phyloP scores from a whole-genome alignment of 768 basidiomycete species.

The Termitomyces sp. region DNA sequence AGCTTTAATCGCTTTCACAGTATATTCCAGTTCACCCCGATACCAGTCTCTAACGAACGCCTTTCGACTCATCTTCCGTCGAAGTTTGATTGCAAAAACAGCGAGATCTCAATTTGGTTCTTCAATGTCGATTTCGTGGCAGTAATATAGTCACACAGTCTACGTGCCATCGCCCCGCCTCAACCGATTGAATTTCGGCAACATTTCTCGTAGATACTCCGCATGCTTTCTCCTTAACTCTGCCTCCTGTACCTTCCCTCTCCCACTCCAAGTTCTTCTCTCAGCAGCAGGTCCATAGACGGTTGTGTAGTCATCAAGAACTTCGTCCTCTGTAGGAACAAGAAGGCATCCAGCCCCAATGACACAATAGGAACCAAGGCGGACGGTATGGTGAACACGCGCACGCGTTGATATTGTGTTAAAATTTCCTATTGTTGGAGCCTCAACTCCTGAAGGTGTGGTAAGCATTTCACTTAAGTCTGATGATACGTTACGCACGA shows the following conservation, averaged over 20 bases:
- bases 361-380: slow-evolving; percentile 76
- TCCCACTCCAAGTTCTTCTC: slow-evolving; percentile 79
- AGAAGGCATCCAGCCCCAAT: slow-evolving; percentile 81
- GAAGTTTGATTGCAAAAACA: background rate
- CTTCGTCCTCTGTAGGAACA: slow-evolving; percentile 75
- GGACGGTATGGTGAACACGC: slow-evolving; percentile 80
- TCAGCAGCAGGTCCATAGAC: slow-evolving; percentile 78
- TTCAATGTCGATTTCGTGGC: background rate
- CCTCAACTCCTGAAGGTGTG: slow-evolving; percentile 69
- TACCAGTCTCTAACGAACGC: background rate
- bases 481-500: slow-evolving; percentile 50
- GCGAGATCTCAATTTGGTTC: background rate
- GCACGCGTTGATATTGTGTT: slow-evolving; percentile 87
- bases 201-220: slow-evolving; percentile 89
- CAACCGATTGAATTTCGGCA: slow-evolving; percentile 84
- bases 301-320: slow-evolving; percentile 78
- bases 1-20: background rate
- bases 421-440: slow-evolving; percentile 74
- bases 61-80: background rate
- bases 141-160: no score
- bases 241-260: slow-evolving; percentile 78
- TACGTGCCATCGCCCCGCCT: slow-evolving; percentile 49
- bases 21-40: background rate
- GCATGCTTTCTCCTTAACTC: slow-evolving; percentile 85
- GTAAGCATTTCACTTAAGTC: background rate